Conservation (phyloP, 2,329 filamentous ascomycete species). For the Elsinoe fawcettii region DNA sequence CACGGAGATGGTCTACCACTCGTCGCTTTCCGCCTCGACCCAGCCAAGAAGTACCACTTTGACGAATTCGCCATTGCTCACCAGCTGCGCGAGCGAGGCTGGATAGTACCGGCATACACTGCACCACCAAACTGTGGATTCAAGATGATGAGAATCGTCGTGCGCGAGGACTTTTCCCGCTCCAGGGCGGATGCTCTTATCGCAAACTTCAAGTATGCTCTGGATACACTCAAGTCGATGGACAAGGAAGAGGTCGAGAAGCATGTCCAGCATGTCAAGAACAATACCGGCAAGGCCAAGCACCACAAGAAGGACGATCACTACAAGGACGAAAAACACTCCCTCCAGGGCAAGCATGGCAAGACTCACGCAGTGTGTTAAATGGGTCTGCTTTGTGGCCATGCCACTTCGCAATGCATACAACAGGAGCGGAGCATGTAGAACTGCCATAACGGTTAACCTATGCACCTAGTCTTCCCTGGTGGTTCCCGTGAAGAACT, state of each 20-base stretch:
- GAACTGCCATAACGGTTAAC: no score
- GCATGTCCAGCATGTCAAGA: constrained; percentile 47
- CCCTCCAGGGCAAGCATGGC: constrained; percentile 77
- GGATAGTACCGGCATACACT: constrained; percentile 93
- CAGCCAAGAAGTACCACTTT: constrained; percentile 45
- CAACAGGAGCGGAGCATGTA: no score
- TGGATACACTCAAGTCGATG: constrained; percentile 63
- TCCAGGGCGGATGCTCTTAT: constrained; percentile 72
- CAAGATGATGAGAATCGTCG: constrained; percentile 87
- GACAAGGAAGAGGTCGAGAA: constrained; percentile 63
- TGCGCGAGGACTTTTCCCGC: constrained; percentile 84
- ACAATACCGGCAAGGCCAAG: constrained; percentile 22
- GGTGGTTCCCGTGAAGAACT: no score
- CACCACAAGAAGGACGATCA: constrained; percentile 34
- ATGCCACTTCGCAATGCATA: no score
- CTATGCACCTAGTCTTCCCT: background rate
- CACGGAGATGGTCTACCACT: constrained; percentile 74
- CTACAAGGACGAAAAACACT: constrained; percentile 70
- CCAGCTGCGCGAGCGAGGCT: constrained; percentile 75
- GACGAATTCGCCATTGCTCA: constrained; percentile 60
- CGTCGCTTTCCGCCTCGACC: constrained; percentile 74
- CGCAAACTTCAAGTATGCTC: constrained; percentile 67
- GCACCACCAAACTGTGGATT: constrained; percentile 74
- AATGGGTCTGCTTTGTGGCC: no score
- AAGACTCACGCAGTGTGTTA: constrained; percentile 88